Evolutionary conservation across 1,284 basidiomycete genomes (phyloP), one percentile per base, ranked within the genome.

Genomic region (Kwoniella shivajii): DNA sequence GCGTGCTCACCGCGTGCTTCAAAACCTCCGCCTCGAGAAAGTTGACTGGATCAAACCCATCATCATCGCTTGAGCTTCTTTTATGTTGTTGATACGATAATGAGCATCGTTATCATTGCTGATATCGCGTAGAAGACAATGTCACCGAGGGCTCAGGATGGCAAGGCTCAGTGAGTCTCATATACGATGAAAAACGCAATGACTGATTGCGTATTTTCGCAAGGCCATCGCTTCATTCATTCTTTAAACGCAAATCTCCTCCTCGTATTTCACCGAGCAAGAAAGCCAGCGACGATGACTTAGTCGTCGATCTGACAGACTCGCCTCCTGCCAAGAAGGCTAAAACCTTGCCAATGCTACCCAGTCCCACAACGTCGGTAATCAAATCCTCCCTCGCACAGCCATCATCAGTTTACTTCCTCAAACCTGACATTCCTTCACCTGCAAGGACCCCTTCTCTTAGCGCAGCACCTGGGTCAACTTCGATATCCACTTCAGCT

Each of bases 231-330:
- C 54, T 78, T n/a, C 65, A 71, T n/a, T 53, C 67, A 33, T 77
- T 77, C 66, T 77, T 77, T 67, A 74, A 69, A 48, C 68, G 75
- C 18, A 77, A 72, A 44, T 56, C 66, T 4, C 65, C 73, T 6
- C 61, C 63, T 7, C 24, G 53, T 9, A 49, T 67, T 4, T 65
- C 59, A 27, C 57, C 58, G 11, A 41, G 49, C 22, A 52, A 45
- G 34, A 59, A 56, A 20, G 53, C 33, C 22, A 56, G 65, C 16
- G 50, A 61, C 20, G 31, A 37, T 22, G 42, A 34, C 13, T 63
- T 62, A 2, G 59, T 66, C 6, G 63, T 74, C 3, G 72, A 71
- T 55, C 51, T 74, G 16, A 69, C 68, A 3, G 64, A 39, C 14
- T 67, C 67, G 10, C 66, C 71, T 1, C 69, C 70, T 16, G 49